Percentiles rank a stretch among this genome's conserved stretches.
These are phyloP conservation scores for Magnusiomyces fungicola DNA, from an alignment of 1,139 yeast species.

Conservation along the genomic window DNA sequence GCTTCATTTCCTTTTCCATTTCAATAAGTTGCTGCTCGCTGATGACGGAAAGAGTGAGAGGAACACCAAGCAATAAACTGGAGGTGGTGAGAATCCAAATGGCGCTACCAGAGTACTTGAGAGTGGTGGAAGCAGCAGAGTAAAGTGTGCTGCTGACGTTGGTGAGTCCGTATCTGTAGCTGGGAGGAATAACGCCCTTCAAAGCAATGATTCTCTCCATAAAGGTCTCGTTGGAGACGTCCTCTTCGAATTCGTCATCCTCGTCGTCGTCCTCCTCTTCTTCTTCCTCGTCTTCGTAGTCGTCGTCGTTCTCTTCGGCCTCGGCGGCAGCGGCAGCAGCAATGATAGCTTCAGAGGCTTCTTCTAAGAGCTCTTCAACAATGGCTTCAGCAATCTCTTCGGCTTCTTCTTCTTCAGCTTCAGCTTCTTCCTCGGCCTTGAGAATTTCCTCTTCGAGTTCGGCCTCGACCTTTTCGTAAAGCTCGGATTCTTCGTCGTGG, in stretches of 20 bases:
- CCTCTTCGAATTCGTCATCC: constrained; percentile 67
- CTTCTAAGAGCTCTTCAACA: constrained; percentile 20
- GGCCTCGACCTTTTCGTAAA: constrained; percentile 8
- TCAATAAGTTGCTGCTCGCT: constrained; percentile 91
- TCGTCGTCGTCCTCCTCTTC: constrained; percentile 40
- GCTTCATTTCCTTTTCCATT: constrained; percentile 85
- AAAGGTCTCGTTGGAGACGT: constrained; percentile 72
- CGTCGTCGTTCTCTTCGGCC: constrained; percentile 14
- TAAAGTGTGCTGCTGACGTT: constrained; percentile 28
- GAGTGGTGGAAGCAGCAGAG: constrained; percentile 33
- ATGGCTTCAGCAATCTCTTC: constrained; percentile 9
- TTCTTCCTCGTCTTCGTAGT: constrained; percentile 23
- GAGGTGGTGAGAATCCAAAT: constrained; percentile 85
- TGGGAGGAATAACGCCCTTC: constrained; percentile 86
- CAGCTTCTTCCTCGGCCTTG: constrained; percentile 13
- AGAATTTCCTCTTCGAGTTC: not conserved
- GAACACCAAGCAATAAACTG: constrained; percentile 83
- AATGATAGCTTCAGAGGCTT: constrained; percentile 17
- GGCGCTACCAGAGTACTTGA: constrained; percentile 59
- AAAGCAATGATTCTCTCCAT: constrained; percentile 84
- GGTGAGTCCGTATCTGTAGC: constrained; percentile 54
- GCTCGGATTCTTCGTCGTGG: constrained; percentile 31
- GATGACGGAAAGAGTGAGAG: constrained; percentile 79
- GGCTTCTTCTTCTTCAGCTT: constrained; percentile 8
- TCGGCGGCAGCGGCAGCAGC: constrained; percentile 15